Evolutionary conservation across 1,139 yeast genomes (phyloP), one percentile per base, ranked within the genome.

Genomic region (Geotrichum australiense): DNA sequence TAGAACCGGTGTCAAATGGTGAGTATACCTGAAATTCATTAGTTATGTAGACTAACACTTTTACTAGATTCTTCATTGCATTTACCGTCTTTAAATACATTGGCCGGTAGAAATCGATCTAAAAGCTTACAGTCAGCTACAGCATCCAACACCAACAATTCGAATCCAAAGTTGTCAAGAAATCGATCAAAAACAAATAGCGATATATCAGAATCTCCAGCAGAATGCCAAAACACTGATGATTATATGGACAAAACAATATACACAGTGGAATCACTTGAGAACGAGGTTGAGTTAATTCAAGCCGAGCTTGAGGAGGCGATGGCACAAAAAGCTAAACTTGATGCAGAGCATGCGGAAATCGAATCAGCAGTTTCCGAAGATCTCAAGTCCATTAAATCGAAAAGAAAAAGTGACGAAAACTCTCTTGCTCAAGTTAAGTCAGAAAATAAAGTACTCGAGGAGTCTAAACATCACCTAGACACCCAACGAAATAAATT

Each of bases 381-480:
- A 15, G 73, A 73, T 36, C 58, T 73, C 25, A 68, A 67, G 21
- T 64, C 64, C 20, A 61, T 73, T 11, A 61, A 65, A 34, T 70
- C 68, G 31, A 63, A 71, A 25, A 67, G 73, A 48, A 68, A 63
- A 46, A 57, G 64, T 12, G 78, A 73, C 41, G 80, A 75, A 50
- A 60, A 61, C n/a, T 68, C 65, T 43, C 62, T 78, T 33, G 59
- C 70, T 10, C 67, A 69, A 45, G 56, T 72, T 36, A 63, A 72
- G 38, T 63, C 69, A 4, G 80, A 75, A 48, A 67, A 68, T 31
- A 73, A 73, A 47, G 56, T 66, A 28, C 54, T 74, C 16, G 81
- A 76, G 45, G 67, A 63, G 36, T 53, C 62, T 5, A 61, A 61
- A 37, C 62, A 68, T n/a, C 53, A 54, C 15, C 51, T 66, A 15